phyloP scores from a whole-genome alignment of 73 alveolate species.

The Paramecium octaurelia region DNA sequence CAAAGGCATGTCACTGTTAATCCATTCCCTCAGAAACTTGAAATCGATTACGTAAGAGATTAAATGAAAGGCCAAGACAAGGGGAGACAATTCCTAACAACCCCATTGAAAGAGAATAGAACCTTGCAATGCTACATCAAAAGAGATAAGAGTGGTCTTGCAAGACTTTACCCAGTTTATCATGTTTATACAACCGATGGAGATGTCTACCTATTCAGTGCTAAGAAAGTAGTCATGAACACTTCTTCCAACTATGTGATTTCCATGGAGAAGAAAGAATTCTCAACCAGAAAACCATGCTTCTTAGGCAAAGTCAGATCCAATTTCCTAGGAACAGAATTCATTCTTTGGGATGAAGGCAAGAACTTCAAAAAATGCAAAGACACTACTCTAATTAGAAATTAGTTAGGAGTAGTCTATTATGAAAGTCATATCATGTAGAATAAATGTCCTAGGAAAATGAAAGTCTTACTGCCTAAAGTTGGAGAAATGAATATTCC shows the following conservation, averaged over 20 bases:
- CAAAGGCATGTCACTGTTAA: neutral
- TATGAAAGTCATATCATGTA: constrained; percentile 88
- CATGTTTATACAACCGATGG: constrained; percentile 79
- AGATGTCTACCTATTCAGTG: constrained; percentile 74
- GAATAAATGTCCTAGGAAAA: constrained; percentile 88
- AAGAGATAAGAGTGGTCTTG: constrained; percentile 80
- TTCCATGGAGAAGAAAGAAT: constrained; percentile 69
- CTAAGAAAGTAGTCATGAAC: constrained; percentile 80
- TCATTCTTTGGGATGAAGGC: constrained; percentile 76
- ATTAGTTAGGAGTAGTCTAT: constrained; percentile 73
- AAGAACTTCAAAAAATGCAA: constrained; percentile 78
- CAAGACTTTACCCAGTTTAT: constrained; percentile 79
- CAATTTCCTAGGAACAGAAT: constrained; percentile 91
- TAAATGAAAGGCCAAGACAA: neutral
- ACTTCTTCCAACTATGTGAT: constrained; percentile 80
- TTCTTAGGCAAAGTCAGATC: constrained; percentile 83
- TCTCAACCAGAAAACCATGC: constrained; percentile 64
- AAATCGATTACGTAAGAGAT: neutral
- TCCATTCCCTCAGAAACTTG: constrained; percentile 41
- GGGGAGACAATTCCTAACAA: constrained; percentile 59
- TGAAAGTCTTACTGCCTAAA: constrained; percentile 77
- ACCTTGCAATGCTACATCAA: constrained; percentile 74
- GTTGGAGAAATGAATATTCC: constrained; percentile 56
- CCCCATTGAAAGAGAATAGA: constrained; percentile 57
- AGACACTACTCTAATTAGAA: constrained; percentile 63